Conservation (phyloP, 345 rosid species). For the Camelina laxa region DNA sequence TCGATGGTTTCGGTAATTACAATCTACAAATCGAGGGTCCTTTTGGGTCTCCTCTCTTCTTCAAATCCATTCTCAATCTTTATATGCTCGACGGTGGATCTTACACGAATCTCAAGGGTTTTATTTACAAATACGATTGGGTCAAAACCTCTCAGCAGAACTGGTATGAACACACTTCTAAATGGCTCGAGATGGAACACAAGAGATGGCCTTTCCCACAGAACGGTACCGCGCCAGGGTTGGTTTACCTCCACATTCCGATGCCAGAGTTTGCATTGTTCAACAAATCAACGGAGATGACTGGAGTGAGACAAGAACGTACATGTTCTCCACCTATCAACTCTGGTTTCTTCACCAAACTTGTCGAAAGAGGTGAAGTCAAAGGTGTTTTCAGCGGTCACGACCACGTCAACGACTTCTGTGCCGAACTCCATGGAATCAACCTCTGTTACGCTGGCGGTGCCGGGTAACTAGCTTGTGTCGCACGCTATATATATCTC, state of each 20-base stretch:
- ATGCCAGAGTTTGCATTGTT: constrained; percentile 74
- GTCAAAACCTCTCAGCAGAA: constrained; percentile 81
- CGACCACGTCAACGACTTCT: constrained; percentile 90
- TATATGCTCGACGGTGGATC: constrained; percentile 88
- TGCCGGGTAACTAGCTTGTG: constrained; percentile 46
- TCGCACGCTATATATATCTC: not conserved
- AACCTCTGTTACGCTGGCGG: constrained; percentile 96
- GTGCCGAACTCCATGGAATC: constrained; percentile 65
- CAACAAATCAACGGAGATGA: constrained; percentile 57
- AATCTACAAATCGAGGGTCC: constrained; percentile 79
- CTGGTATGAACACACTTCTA: constrained; percentile 88
- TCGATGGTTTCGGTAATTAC: constrained; percentile 95
- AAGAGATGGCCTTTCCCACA: constrained; percentile 60
- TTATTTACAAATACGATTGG: constrained; percentile 61
- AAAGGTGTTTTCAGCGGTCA: constrained; percentile 91
- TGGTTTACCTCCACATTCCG: constrained; percentile 89
- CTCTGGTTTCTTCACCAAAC: constrained; percentile 86
- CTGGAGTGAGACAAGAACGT: constrained; percentile 73
- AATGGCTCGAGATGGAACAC: constrained; percentile 66
- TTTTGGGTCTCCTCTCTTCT: constrained; percentile 63
- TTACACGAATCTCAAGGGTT: constrained; percentile 65
- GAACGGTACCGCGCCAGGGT: constrained; percentile 79
- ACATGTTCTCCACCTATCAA: constrained; percentile 74
- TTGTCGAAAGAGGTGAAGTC: constrained; percentile 81
- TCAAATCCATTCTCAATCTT: constrained; percentile 84